Evolutionary conservation across 495 filamentous ascomycete species (phyloP).

Genomic region (Neurospora hispaniola): DNA sequence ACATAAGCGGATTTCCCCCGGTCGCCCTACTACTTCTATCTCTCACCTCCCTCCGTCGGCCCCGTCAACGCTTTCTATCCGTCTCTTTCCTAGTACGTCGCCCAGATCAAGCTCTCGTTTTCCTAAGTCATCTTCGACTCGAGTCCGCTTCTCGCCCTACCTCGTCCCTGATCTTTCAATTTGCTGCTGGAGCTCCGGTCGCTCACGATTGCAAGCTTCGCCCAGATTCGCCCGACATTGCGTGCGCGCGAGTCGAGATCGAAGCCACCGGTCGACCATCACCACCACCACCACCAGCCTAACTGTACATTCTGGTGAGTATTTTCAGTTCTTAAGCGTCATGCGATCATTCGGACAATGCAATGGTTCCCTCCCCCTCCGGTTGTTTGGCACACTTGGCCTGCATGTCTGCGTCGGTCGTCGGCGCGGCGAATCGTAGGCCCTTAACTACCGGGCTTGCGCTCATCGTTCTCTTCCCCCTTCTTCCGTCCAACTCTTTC

Average conservation of each 20-base stretch:
- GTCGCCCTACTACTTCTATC: not conserved
- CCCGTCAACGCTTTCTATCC: not conserved
- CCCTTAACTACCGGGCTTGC: not conserved
- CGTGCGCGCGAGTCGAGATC: constrained; percentile 16
- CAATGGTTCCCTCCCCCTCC: constrained; percentile 8
- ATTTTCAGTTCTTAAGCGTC: constrained; percentile 19
- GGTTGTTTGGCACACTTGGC: constrained; percentile 3
- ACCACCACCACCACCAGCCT: constrained; percentile 22
- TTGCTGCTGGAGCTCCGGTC: constrained; percentile 5
- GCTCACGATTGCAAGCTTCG: constrained; percentile 11
- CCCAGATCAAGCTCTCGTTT: not conserved
- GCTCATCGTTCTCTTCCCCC: not conserved
- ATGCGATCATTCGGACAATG: constrained; percentile 27
- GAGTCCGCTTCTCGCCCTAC: not conserved
- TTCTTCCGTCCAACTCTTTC: not conserved
- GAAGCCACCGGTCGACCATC: constrained; percentile 15
- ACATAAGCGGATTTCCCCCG: not conserved
- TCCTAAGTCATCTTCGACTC: not conserved
- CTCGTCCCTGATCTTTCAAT: constrained; percentile 1
- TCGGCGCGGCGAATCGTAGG: not conserved
- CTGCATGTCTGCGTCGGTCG: not conserved
- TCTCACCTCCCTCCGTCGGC: not conserved
- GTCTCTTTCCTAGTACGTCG: not conserved
- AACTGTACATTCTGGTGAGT: constrained; percentile 27
- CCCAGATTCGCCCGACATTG: constrained; percentile 8